Conservation (phyloP, 1,284 basidiomycete species). For the Ganoderma lucidum region DNA sequence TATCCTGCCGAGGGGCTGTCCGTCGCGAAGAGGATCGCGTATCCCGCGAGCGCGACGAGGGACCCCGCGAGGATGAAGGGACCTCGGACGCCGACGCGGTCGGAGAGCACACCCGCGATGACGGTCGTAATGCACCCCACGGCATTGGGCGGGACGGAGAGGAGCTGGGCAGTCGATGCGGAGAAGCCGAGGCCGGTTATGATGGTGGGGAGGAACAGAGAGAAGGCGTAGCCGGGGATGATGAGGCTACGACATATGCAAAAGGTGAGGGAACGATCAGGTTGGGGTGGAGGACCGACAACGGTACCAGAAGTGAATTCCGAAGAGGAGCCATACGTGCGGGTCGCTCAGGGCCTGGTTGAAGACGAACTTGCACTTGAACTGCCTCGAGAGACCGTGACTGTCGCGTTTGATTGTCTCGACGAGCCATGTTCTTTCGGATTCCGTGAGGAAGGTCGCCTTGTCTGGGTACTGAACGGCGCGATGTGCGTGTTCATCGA, state of each 20-base stretch:
- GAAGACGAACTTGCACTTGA: constrained; percentile 37
- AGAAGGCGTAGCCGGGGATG: constrained; percentile 27
- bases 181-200: constrained; percentile 42
- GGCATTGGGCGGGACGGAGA: constrained; percentile 34
- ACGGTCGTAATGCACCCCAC: constrained; percentile 28
- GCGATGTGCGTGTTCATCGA: not conserved
- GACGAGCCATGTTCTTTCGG: constrained; percentile 43
- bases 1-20: constrained; percentile 62
- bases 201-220: constrained; percentile 40
- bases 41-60: constrained; percentile 64
- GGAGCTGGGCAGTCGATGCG: constrained; percentile 37
- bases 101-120: constrained; percentile 19
- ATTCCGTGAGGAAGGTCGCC: constrained; percentile 39
- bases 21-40: constrained; percentile 63
- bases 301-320: constrained; percentile 30
- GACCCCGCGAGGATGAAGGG: constrained; percentile 64
- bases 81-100: constrained; percentile 44
- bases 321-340: constrained; percentile 52
- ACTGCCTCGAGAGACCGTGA: constrained; percentile 26
- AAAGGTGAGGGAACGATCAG: constrained; percentile 32
- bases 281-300: not conserved
- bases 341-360: constrained; percentile 38
- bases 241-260: constrained; percentile 13
- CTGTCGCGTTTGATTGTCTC: constrained; percentile 41
- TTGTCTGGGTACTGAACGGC: constrained; percentile 2